Evolutionary conservation across 1,284 basidiomycete species (phyloP).

Genomic region (Puccinia polysora): DNA sequence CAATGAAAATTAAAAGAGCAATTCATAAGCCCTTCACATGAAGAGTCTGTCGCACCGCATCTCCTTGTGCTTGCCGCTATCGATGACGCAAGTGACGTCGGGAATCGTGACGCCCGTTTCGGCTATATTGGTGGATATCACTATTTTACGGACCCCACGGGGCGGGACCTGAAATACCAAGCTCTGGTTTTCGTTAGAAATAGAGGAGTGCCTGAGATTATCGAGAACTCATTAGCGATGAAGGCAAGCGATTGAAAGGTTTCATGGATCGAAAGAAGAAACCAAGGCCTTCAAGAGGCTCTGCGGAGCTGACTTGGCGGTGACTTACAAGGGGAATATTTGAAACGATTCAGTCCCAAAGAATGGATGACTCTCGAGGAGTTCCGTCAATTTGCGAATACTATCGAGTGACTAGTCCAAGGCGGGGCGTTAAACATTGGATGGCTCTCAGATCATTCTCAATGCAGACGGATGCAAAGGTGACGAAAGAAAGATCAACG

Average conservation of each 20-base stretch:
- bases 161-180: slow-evolving; percentile 52
- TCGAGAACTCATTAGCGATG: not conserved
- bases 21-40: no score
- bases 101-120: slow-evolving; percentile 97
- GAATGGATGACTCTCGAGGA: slow-evolving; percentile 67
- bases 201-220: slow-evolving; percentile 49
- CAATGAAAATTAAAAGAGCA: not conserved
- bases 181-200: slow-evolving; percentile 52
- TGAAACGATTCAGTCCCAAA: slow-evolving; percentile 72
- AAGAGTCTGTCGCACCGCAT: slow-evolving; percentile 62
- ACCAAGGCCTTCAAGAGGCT: not conserved
- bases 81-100: slow-evolving; percentile 96
- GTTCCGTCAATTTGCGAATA: slow-evolving; percentile 81
- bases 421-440: not conserved
- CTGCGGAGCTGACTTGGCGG: no score
- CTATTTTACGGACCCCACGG: slow-evolving; percentile 55
- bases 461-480: no score
- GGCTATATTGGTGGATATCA: slow-evolving; percentile 62
- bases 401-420: slow-evolving; percentile 56
- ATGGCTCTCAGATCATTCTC: no score
- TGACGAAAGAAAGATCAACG: not conserved
- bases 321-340: slow-evolving; percentile 73
- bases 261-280: slow-evolving; percentile 62
- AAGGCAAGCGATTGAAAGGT: slow-evolving; percentile 61
- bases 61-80: slow-evolving; percentile 81